Percentiles rank a stretch among this genome's conserved stretches.
Evolutionary conservation across 1,284 basidiomycete genomes (phyloP).

Genomic region (Cystobasidiaceae sp.): DNA sequence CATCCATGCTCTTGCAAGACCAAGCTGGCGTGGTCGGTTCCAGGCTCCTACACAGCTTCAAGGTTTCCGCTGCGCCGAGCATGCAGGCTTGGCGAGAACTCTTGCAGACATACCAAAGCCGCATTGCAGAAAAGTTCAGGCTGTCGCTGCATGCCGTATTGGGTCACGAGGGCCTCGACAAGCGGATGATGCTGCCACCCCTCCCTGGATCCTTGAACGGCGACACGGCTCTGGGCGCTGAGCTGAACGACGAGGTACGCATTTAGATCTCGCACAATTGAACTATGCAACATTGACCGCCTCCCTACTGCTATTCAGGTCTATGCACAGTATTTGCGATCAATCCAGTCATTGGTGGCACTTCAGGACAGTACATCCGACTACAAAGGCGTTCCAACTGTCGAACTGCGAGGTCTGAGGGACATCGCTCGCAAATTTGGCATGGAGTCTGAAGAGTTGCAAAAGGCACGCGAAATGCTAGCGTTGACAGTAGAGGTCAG

Average conservation of each 20-base stretch:
- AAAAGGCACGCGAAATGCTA: slow-evolving; percentile 23
- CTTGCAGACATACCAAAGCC: not conserved
- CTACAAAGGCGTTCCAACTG: not conserved
- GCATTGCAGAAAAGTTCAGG: slow-evolving; percentile 14
- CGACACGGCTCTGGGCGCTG: slow-evolving; percentile 7
- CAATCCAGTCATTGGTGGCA: not conserved
- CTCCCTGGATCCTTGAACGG: slow-evolving; percentile 19
- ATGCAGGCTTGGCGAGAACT: slow-evolving; percentile 6
- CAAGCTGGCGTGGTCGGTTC: not conserved
- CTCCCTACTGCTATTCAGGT: not conserved
- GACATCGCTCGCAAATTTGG: slow-evolving; percentile 22
- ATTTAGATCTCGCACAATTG: not conserved
- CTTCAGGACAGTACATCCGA: slow-evolving; percentile 6
- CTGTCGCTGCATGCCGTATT: not conserved
- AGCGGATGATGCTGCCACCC: not conserved
- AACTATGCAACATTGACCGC: not conserved
- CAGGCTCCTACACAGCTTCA: slow-evolving; percentile 5
- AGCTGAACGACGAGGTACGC: slow-evolving; percentile 13
- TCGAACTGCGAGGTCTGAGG: slow-evolving; percentile 15
- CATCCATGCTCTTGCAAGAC: not conserved
- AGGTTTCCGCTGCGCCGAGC: slow-evolving; percentile 2
- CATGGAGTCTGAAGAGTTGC: slow-evolving; percentile 2
- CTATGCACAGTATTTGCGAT: not conserved
- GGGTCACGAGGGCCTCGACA: not conserved
- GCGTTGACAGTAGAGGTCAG: slow-evolving; percentile 13